Evolutionary conservation across 352 stramenopile genomes (phyloP), one percentile per base, ranked within the genome.

Genomic region (Phytophthora cactorum): DNA sequence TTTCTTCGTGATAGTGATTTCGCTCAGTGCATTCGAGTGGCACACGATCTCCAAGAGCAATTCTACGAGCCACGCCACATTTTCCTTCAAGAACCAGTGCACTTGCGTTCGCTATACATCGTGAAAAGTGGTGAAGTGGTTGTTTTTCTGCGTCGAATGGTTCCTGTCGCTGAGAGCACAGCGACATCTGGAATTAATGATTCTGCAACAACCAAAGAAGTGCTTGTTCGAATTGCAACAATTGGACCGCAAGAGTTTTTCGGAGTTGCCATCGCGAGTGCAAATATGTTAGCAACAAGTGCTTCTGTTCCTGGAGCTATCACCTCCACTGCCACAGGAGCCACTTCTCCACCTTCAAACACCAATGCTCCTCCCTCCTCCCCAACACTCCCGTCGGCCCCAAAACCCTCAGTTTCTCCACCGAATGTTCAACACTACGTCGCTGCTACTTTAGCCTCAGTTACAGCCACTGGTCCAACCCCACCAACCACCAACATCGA

Each of bases 181-280:
- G n/a, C 25, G 12, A 51, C 22, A 17, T 25, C 59, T 28, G 54
- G 56, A 58, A 8, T 29, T n/a, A 66, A 51, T 8, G 54, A 68
- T 1, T 36, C 36, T 25, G 29, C 58, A n/a, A 34, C 53, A 27
- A 61, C 36, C 0, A 72, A 72, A 50, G 57, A 72, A 57, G 80
- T 82, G 17, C 78, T 92, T 29, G 72, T 90, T 29, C 79, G 82
- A 28, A 82, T 92, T 27, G 84, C 84, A 41, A 90, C 84, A 5
- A 92, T 92, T 27, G 77, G 84, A n/a, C 68, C 79, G 0, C 81
- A 87, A 41, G 82, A 91, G 45, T 87, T 90, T 61, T 92, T 92
- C 36, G 81, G 80, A 0, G 67, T 88, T 15, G 70, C 77, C 3
- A 80, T 91, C 25, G 70, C 77, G 0, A 78, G 63, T 10, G 70